phyloP scores from a whole-genome alignment of 140 eudicot genomes.

The Cichorium intybus region DNA sequence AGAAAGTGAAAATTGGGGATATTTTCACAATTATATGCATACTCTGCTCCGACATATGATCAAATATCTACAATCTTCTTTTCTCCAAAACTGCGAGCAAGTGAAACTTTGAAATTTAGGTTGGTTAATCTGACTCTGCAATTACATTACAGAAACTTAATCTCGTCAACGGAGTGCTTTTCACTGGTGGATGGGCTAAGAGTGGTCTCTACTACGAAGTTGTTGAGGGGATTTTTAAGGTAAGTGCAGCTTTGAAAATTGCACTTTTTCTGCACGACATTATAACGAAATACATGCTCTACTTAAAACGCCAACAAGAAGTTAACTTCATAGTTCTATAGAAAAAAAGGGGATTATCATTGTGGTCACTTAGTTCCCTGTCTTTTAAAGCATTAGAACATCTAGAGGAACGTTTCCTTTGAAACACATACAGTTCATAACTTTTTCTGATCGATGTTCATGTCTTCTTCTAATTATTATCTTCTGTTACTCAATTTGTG shows the following conservation, averaged over 20 bases:
- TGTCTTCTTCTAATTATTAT: not conserved
- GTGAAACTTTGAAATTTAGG: not conserved
- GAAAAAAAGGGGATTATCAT: no score
- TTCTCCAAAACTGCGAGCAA: not conserved
- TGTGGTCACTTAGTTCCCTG: no score
- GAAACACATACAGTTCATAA: conserved; percentile 2
- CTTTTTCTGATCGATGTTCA: not conserved
- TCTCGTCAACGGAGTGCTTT: conserved; percentile 78
- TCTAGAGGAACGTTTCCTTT: not conserved
- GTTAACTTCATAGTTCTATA: no score
- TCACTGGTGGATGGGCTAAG: conserved; percentile 92
- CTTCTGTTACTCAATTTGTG: conserved; percentile 12
- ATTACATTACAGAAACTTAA: conserved; percentile 55
- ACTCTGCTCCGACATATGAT: not conserved
- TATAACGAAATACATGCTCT: not conserved
- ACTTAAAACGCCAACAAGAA: no score
- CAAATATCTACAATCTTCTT: not conserved
- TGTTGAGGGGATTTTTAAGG: conserved; percentile 63
- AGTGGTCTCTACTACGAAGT: conserved; percentile 63
- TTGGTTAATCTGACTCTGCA: conserved; percentile 4
- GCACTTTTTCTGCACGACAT: not conserved
- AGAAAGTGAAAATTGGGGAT: not conserved
- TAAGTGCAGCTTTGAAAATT: conserved; percentile 16
- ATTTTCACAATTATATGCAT: not conserved
- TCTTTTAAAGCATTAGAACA: no score